Base-by-base conservation (phyloP, 2,329 filamentous ascomycete species). In the Tolypocladium paradoxum region DNA sequence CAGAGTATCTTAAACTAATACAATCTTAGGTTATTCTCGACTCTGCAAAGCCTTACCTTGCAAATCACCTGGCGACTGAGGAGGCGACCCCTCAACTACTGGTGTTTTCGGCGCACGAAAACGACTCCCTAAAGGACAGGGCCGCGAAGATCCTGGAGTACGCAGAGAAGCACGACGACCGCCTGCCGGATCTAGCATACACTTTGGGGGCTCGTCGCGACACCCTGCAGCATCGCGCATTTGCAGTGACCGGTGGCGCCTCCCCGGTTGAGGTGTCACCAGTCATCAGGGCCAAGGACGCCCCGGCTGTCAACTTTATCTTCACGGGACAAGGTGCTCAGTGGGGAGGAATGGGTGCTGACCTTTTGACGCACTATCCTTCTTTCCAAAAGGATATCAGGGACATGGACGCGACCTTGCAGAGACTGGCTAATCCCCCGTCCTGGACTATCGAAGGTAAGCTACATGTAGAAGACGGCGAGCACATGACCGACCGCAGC, bases 301-400 rank as follows among this genome's bases (percentile, higher is more conserved):
- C 51, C 29, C 40, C 35, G 50, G 65, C 7, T 60, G 61, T 38
- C 60, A 72, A 34, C 35, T 52, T 52, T 11, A 29, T 52, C 27
- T 76, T 75, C 60, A 75, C 71, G 0, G 73, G 73, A 6, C 73
- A 76, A 53, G 73, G 73, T 2, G 71, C 72, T 0, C 73, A 76
- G 49, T 76, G 72, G 68, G 60, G 65, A 2, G 63, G 62, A 0
- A 75, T 75, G 73, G 71, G 68, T 4, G 61, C 61, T 6, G 61
- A 60, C 1, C 55, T 71, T 9, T 48, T 70, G 18, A 16, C 53
- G 7, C 53, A 57, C 34, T 34, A 55, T 4, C 61, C 61, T 22
- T 52, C 57, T 7, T 54, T 69, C 37, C 54, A 57, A 22, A 57
- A 64, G 2, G 52, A 57, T 40, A 52, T 60, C 24, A 46, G 37